Base-by-base conservation (phyloP, 2,329 filamentous ascomycete species). In the Beauveria rudraprayagi region DNA sequence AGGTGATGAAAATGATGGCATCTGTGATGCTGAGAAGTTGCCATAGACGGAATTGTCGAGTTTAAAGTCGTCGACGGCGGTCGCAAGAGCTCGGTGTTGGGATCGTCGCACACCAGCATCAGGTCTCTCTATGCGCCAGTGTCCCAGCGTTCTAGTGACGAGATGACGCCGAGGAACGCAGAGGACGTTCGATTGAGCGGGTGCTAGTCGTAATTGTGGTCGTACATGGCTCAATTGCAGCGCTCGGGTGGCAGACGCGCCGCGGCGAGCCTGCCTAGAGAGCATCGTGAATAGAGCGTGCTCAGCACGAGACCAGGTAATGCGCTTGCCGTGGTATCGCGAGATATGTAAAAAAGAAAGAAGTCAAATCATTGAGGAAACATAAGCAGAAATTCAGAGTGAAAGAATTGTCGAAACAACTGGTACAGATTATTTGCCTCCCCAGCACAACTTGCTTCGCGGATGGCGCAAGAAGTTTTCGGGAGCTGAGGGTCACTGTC, bases 11-110 rank as follows among this genome's bases (percentile, higher is more conserved):
- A 73, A 74, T 5, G 68, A 64, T 3, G 70, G 66, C 24, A 73
- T 56, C 7, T 67, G 61, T 1, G 70, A 63, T 56, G 65, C 61
- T 3, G 66, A 40, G 4, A 73, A 59, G 30, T 69, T 67, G 34
- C 66, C 64, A 26, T 71, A 74, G 1, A 67, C 37, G 14, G 70
- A 62, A 5, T 58, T 61, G 10, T 67, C 67, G 40, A 73, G 65
- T 17, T 69, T 70, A 63, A 69, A 72, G 59, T 77, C 75, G 10
- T 77, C 74, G 7, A 78, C 73, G 3, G 75, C 75, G 5, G 76
- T 78, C 41, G 76, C 76, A 10, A 78, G 70, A 30, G 54, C 72
- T 11, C 76, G 69, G 6, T 69, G 69, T 5, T 71, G 69, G 3
- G 65, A 37, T 26, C 14, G 57, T 17, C 44, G 40, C 9, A 44